Percentiles rank a stretch among this genome's conserved stretches.
These are phyloP conservation scores for Schizothecium vesticola DNA, from an alignment of 495 filamentous ascomycete genomes.

Conservation along the genomic window DNA sequence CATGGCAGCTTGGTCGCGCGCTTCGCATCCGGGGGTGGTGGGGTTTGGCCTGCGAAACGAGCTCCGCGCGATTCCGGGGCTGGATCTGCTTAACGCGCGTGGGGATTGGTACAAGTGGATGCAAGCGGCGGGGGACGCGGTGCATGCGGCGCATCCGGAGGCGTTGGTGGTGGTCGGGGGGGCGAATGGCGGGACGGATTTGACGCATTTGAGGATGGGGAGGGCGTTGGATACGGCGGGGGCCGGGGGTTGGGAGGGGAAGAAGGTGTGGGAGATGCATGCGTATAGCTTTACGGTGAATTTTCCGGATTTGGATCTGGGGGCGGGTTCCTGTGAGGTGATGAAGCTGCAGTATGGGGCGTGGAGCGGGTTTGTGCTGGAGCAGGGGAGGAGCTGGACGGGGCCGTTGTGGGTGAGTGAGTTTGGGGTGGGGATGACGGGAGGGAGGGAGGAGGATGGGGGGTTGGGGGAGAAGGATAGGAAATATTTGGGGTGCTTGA, in stretches of 20 bases:
- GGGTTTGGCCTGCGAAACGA: conserved; percentile 48
- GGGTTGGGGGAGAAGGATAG: conserved; percentile 22
- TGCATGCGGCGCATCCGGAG: conserved; percentile 41
- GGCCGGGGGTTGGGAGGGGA: conserved; percentile 35
- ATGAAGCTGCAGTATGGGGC: conserved; percentile 36
- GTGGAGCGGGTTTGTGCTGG: conserved; percentile 41
- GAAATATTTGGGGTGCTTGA: conserved; percentile 38
- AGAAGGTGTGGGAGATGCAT: conserved; percentile 51
- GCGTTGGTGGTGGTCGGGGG: conserved; percentile 45
- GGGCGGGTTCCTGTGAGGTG: conserved; percentile 30
- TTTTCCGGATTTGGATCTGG: conserved; percentile 29
- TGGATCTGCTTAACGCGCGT: conserved; percentile 31
- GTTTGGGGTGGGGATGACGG: conserved; percentile 45
- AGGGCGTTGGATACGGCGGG: conserved; percentile 37
- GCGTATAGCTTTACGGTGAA: conserved; percentile 46
- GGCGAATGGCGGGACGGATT: conserved; percentile 38
- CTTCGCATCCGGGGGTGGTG: conserved; percentile 37
- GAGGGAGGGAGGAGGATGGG: conserved; percentile 20
- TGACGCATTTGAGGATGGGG: conserved; percentile 33
- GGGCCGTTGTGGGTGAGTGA: conserved; percentile 45
- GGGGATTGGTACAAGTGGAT: conserved; percentile 45
- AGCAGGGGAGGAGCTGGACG: conserved; percentile 37
- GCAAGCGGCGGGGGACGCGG: conserved; percentile 32
- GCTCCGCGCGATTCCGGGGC: conserved; percentile 39
- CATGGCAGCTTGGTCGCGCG: conserved; percentile 37